phyloP scores from a whole-genome alignment of 108 stramenopile genomes.

The Bacterosira constricta region DNA sequence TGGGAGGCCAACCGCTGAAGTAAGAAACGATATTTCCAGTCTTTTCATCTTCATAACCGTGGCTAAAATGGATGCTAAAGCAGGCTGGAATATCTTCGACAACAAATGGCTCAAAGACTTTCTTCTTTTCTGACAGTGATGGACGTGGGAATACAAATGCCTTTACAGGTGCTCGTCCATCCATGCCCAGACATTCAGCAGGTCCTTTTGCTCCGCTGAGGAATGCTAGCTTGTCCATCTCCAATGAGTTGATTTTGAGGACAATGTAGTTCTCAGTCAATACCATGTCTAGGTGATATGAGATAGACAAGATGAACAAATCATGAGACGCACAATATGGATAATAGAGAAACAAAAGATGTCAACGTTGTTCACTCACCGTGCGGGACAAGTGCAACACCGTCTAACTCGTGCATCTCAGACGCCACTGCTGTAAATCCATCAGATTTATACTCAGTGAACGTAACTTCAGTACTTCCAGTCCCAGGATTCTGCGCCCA shows the following conservation, averaged over 20 bases:
- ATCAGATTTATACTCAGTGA: conserved; percentile 56
- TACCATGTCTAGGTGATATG: too few relatives aligned
- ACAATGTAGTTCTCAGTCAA: conserved; percentile 60
- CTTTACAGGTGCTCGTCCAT: conserved; percentile 48
- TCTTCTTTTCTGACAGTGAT: conserved; percentile 20
- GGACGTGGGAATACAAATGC: conserved; percentile 59
- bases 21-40: conserved; percentile 57
- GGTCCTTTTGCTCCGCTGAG: conserved; percentile 54
- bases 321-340: too few relatives aligned
- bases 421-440: conserved; percentile 47
- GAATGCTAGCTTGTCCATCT: conserved; percentile 50
- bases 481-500: conserved; percentile 44
- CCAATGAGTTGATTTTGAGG: conserved; percentile 52
- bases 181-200: conserved; percentile 58
- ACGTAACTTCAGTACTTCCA: conserved; percentile 44
- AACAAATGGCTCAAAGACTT: conserved; percentile 45
- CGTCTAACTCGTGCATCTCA: conserved; percentile 24
- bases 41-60: conserved; percentile 62
- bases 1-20: conserved; percentile 73
- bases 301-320: too few relatives aligned
- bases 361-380: too few relatives aligned
- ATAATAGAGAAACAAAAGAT: too few relatives aligned
- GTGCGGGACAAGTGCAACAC: conserved; percentile 54
- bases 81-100: conserved; percentile 57
- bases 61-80: conserved; percentile 68